Evolutionary conservation across 371 early-diverging fungal species (phyloP).

Genomic region (Mucor velutinosus): DNA sequence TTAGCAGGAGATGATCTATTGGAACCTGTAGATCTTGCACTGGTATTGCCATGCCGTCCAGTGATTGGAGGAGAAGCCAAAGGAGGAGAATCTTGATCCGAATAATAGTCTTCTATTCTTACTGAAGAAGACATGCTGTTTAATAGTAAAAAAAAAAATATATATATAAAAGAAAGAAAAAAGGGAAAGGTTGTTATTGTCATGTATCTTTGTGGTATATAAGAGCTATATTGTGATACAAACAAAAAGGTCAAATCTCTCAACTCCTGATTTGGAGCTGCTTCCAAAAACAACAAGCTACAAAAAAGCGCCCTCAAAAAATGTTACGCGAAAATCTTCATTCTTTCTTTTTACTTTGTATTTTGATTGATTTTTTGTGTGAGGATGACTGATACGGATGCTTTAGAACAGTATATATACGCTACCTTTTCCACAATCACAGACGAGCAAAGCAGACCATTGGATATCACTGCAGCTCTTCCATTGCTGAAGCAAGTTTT

Average conservation of each 20-base stretch:
- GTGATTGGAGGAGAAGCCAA: background rate
- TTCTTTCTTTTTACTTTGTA: background rate
- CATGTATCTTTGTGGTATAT: background rate
- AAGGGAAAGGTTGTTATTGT: slow-evolving; percentile 5
- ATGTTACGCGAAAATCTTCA: background rate
- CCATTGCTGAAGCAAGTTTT: background rate
- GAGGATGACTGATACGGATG: background rate
- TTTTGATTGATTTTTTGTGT: background rate
- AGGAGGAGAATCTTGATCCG: slow-evolving; percentile 16
- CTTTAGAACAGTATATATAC: background rate
- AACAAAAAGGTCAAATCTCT: slow-evolving; percentile 6
- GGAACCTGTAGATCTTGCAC: background rate
- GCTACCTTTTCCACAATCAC: background rate
- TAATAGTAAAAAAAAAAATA: background rate
- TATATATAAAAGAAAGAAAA: too few species aligned
- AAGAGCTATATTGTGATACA: slow-evolving; percentile 4
- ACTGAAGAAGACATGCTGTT: slow-evolving; percentile 1
- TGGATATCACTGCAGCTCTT: background rate
- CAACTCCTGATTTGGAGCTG: background rate
- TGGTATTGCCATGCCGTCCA: background rate
- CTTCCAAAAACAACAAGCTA: background rate
- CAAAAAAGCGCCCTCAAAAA: background rate
- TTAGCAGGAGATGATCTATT: background rate
- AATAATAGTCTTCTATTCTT: slow-evolving; percentile 17
- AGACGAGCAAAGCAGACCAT: background rate